Evolutionary conservation across 2,329 filamentous ascomycete genomes (phyloP), one percentile per base, ranked within the genome.

Genomic region (Stachybotrys elegans): DNA sequence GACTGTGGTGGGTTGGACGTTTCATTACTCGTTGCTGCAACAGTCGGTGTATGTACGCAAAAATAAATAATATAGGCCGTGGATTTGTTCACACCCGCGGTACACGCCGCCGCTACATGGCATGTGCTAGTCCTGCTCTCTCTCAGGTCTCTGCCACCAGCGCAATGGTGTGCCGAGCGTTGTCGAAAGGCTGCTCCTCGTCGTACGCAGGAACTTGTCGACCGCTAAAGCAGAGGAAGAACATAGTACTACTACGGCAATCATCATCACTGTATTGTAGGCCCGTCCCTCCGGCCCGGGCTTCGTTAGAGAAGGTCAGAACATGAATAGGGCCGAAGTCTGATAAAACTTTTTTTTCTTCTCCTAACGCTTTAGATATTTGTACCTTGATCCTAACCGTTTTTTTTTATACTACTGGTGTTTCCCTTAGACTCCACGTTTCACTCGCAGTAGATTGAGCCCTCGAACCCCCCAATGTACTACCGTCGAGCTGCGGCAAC

Each of bases 261-360:
- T 45, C 46, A 43, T 43, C 48, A 47, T 50, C 48, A 43, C 45
- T 42, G 43, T 46, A 46, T 36, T 42, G 41, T 48, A 50, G 23
- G 41, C 48, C 46, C 39, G 54, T 50, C 45, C 45, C 46, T 48
- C 42, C 43, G 43, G 48, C 46, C 46, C 42, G 41, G 42, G 45
- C 47, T 52, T 46, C 48, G 51, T 51, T 47, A 44, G 42, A 38
- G 20, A 52, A 48, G 45, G 48, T 48, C 47, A 51, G 51, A 51
- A 51, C 45, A 48, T 51, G 48, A 43, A 50, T 45, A 48, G 48
- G 48, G 50, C 45, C 43, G 21, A 50, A 49, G 51, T 51, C 44
- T 52, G 49, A 52, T 52, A 52, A 49, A 50, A 32, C 23, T 48
- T 49, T 40, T 53, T 44, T 54, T 40, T 53, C 44, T 54, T 50